Evolutionary conservation across 345 rosid genomes (phyloP).

Genomic region (Mercurialis annua): DNA sequence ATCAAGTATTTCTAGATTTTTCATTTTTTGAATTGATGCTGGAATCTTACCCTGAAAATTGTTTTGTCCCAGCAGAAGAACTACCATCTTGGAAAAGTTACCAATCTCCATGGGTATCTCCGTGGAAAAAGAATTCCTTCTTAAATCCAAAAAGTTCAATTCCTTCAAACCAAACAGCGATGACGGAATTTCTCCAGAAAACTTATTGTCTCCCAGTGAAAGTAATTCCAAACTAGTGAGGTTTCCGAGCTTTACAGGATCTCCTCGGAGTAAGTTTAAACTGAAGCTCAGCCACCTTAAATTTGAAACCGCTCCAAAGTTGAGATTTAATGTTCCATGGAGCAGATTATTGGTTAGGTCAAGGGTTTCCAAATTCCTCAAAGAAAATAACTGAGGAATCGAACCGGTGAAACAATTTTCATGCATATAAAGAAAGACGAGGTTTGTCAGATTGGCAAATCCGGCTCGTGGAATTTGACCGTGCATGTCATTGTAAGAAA

Average conservation of each 20-base stretch:
- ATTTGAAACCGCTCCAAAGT: too few species aligned
- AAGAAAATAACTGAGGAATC: conserved; percentile 28
- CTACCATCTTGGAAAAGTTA: conserved; percentile 21
- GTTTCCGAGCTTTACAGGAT: conserved; percentile 34
- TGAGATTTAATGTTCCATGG: too few species aligned
- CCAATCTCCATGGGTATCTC: conserved; percentile 36
- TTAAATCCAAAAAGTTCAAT: conserved; percentile 18
- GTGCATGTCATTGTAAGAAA: conserved; percentile 19
- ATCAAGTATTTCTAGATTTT: neutral
- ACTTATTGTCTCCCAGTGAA: conserved; percentile 13
- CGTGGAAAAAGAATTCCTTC: conserved; percentile 20
- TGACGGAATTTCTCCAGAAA: conserved; percentile 32
- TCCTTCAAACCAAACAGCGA: conserved; percentile 23
- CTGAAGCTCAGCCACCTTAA: conserved; percentile 27
- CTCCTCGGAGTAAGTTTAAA: conserved; percentile 23
- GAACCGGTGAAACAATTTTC: conserved; percentile 30
- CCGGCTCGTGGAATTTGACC: conserved; percentile 34
- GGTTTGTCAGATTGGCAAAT: conserved; percentile 31
- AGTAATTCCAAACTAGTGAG: conserved; percentile 19
- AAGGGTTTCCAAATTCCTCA: conserved; percentile 14
- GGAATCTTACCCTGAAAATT: conserved; percentile 1
- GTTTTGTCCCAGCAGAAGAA: neutral
- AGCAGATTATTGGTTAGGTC: neutral
- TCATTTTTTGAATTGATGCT: neutral
- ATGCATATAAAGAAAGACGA: conserved; percentile 30